phyloP scores from a whole-genome alignment of 2,329 filamentous ascomycete genomes.

The Hymenoscyphus fructigenus region DNA sequence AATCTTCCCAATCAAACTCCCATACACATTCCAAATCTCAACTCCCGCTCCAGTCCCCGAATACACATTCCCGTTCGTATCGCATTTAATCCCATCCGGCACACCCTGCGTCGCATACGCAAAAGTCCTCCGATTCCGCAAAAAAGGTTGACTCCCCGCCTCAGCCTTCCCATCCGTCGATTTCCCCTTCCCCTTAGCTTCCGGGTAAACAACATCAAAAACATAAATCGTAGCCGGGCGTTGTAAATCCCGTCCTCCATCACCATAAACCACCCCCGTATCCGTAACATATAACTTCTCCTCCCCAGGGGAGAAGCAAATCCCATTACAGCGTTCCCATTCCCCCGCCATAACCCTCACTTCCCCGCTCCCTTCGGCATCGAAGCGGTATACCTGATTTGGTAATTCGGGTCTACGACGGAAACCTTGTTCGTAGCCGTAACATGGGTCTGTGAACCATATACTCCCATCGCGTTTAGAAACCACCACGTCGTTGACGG shows the following conservation, averaged over 20 bases:
- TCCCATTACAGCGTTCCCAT: constrained; percentile 43
- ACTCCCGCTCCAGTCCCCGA: constrained; percentile 54
- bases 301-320: constrained; percentile 38
- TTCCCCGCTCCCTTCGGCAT: constrained; percentile 39
- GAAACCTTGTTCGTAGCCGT: constrained; percentile 47
- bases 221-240: constrained; percentile 44
- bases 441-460: constrained; percentile 51
- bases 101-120: constrained; percentile 53
- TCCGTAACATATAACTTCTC: constrained; percentile 46
- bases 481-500: constrained; percentile 44
- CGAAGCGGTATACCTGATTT: constrained; percentile 49
- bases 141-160: constrained; percentile 15
- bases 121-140: constrained; percentile 44
- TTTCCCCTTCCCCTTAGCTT: too few species aligned
- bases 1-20: constrained; percentile 52
- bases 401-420: constrained; percentile 46
- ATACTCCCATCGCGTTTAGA: constrained; percentile 41
- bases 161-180: too few species aligned
- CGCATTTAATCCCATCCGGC: constrained; percentile 59
- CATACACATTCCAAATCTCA: constrained; percentile 51
- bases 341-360: constrained; percentile 49
- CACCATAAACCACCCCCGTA: constrained; percentile 34
- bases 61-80: constrained; percentile 55
- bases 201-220: constrained; percentile 42
- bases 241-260: constrained; percentile 33